Evolutionary conservation across 2,329 filamentous ascomycete species (phyloP).

Genomic region (Penicillium sp.): DNA sequence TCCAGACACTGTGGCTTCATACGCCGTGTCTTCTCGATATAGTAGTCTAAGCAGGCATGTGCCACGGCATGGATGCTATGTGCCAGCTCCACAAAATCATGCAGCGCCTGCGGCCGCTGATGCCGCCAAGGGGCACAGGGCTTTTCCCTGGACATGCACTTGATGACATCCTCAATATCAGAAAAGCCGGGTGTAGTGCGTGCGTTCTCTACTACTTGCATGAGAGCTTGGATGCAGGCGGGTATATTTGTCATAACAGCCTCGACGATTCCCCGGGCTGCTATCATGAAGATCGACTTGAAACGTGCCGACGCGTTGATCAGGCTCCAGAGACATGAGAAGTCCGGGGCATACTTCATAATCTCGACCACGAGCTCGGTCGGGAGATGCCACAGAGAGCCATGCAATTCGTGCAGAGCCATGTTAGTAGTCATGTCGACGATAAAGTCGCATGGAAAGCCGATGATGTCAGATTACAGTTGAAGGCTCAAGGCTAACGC

Average conservation of each 20-base stretch:
- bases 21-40: neutral
- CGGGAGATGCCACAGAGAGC: neutral
- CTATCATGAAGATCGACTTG: neutral
- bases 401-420: too few species aligned
- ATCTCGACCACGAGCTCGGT: neutral
- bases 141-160: neutral
- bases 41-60: conserved; percentile 5
- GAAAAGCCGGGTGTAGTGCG: neutral
- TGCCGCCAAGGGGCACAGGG: neutral
- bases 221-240: neutral
- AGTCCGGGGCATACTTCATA: neutral
- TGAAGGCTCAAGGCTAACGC: too few species aligned
- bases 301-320: neutral
- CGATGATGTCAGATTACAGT: too few species aligned
- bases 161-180: neutral
- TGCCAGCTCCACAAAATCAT: neutral
- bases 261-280: neutral
- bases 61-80: conserved; percentile 1
- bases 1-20: neutral
- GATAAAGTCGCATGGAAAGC: too few species aligned
- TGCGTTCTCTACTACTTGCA: neutral
- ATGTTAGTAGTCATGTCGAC: neutral
- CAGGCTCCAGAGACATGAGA: neutral
- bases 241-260: neutral
- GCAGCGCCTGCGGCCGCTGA: neutral